Conservation (phyloP, 176 grass and related monocot species). For the Cymbopogon citratus region DNA sequence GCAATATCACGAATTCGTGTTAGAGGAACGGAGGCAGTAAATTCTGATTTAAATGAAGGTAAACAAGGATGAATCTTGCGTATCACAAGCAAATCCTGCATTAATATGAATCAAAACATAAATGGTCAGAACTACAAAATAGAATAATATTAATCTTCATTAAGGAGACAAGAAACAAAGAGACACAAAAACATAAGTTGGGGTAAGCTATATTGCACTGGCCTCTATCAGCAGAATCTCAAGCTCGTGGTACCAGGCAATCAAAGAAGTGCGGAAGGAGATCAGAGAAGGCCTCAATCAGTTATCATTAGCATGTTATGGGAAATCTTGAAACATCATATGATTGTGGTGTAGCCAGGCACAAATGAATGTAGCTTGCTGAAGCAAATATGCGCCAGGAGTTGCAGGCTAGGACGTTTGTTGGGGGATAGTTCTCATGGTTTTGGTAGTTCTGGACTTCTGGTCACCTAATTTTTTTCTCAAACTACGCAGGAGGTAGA, state of each 20-base stretch:
- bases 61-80: conserved; percentile 85
- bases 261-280: too few species aligned
- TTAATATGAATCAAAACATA: conserved; percentile 6
- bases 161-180: too few species aligned
- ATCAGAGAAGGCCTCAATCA: too few species aligned
- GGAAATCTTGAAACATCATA: background rate
- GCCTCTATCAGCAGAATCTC: background rate
- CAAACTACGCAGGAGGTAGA: background rate
- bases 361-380: too few species aligned
- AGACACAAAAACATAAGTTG: too few species aligned
- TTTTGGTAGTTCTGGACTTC: background rate
- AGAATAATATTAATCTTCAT: background rate
- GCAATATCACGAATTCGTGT: conserved; percentile 98
- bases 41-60: conserved; percentile 98
- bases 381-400: background rate
- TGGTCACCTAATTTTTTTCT: background rate
- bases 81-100: conserved; percentile 70
- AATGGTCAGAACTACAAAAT: background rate
- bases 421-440: background rate
- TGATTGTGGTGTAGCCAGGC: background rate
- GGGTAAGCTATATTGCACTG: background rate
- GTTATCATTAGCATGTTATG: background rate
- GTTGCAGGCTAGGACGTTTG: background rate
- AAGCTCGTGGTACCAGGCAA: background rate
- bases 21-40: conserved; percentile 97